phyloP scores from a whole-genome alignment of 805 yeast genomes.

The Yarrowia osloensis region DNA sequence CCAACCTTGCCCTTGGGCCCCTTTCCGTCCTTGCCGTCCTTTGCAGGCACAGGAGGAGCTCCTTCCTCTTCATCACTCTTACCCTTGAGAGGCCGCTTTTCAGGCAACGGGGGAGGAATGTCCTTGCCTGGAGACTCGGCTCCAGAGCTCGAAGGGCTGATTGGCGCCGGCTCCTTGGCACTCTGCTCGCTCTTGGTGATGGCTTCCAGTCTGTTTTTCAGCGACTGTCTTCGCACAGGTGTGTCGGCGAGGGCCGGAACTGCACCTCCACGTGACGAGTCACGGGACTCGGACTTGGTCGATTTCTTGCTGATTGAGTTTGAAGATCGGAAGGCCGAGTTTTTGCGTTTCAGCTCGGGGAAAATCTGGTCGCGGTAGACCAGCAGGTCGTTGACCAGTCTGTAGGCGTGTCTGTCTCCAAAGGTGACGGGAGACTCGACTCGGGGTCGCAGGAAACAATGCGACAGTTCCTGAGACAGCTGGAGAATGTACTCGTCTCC shows the following conservation, averaged over 20 bases:
- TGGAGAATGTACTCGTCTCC: constrained; percentile 40
- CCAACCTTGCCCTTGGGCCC: not conserved
- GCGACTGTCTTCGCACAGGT: constrained; percentile 12
- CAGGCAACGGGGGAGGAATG: constrained; percentile 11
- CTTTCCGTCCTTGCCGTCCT: not conserved
- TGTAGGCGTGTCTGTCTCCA: constrained; percentile 59
- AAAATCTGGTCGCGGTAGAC: constrained; percentile 63
- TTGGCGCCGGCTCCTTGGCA: not conserved
- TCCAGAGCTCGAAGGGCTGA: not conserved
- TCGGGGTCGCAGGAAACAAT: constrained; percentile 59
- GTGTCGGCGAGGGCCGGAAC: not conserved
- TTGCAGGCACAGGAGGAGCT: constrained; percentile 9
- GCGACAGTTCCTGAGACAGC: constrained; percentile 67
- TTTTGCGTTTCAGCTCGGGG: constrained; percentile 54
- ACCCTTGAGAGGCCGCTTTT: not conserved
- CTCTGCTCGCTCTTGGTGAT: not conserved
- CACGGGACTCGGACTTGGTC: constrained; percentile 10
- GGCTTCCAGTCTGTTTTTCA: constrained; percentile 28
- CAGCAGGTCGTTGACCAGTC: constrained; percentile 64
- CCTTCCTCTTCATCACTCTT: not conserved
- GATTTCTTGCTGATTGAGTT: not conserved
- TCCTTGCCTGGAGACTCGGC: not conserved
- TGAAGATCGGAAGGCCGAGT: constrained; percentile 33
- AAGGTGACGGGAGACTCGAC: constrained; percentile 50
- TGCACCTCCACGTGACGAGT: not conserved